Evolutionary conservation across 139 green algal species (phyloP).

Genomic region (Pleodorina starrii): DNA sequence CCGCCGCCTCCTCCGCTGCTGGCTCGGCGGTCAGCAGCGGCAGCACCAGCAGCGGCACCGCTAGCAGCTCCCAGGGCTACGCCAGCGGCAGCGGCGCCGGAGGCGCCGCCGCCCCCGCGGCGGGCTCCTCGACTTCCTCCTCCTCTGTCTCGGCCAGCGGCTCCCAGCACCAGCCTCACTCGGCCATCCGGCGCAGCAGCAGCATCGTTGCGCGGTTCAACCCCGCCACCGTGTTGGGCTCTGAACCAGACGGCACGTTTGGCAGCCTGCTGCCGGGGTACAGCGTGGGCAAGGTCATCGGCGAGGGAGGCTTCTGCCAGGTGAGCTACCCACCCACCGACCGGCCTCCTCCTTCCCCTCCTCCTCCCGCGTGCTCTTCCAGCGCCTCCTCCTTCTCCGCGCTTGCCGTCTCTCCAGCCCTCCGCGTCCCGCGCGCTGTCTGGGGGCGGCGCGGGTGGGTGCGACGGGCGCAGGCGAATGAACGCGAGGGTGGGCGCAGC

Average conservation of each 20-base stretch:
- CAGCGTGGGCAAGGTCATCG: slow-evolving; percentile 82
- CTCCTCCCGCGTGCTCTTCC: no score
- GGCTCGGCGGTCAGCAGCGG: not conserved
- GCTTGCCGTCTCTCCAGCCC: no score
- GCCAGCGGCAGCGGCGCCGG: not conserved
- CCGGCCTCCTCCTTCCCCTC: no score
- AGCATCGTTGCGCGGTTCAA: slow-evolving; percentile 27
- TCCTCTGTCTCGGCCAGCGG: not conserved
- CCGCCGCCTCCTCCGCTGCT: not conserved
- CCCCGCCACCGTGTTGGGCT: slow-evolving; percentile 18
- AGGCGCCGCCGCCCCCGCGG: not conserved
- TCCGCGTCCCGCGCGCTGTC: no score
- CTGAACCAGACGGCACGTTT: slow-evolving; percentile 12
- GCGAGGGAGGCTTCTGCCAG: slow-evolving; percentile 91
- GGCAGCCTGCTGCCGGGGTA: slow-evolving; percentile 76
- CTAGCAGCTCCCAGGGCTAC: not conserved
- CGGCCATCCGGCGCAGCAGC: not conserved
- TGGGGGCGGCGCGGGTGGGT: no score
- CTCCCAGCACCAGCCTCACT: not conserved
- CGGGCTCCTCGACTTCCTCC: not conserved
- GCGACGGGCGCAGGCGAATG: no score
- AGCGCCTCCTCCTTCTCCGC: no score
- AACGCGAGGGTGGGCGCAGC: no score
- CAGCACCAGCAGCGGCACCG: slow-evolving; percentile 25
- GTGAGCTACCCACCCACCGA: slow-evolving; percentile 58